Conservation (phyloP, 306 rosid genomes). For the Gastrolobium bilobum region DNA sequence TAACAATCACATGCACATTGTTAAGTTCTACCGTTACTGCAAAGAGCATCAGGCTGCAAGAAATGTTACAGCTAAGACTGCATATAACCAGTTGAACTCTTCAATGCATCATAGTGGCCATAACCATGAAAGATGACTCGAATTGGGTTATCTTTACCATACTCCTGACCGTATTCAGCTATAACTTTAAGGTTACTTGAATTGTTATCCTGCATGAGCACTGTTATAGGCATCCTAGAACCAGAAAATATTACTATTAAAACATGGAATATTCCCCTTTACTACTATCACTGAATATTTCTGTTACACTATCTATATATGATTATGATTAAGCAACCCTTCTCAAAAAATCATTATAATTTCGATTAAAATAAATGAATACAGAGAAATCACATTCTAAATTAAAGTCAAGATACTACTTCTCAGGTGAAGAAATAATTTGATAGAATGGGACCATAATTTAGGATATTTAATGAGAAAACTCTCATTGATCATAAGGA, state of each 20-base stretch:
- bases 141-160: conserved; percentile 74
- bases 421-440: too few species aligned
- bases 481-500: too few species aligned
- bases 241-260: conserved; percentile 34
- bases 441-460: too few species aligned
- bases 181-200: conserved; percentile 60
- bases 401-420: too few species aligned
- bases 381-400: too few species aligned
- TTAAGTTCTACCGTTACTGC: background rate
- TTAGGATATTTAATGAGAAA: too few species aligned
- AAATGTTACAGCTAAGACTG: conserved; percentile 42
- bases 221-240: conserved; percentile 91
- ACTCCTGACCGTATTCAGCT: conserved; percentile 88
- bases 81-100: conserved; percentile 10
- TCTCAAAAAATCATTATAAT: background rate
- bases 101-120: conserved; percentile 85
- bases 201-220: conserved; percentile 67
- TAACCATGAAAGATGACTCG: conserved; percentile 74
- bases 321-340: too few species aligned
- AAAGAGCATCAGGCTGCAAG: conserved; percentile 11
- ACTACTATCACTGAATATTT: background rate
- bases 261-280: background rate
- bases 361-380: background rate
- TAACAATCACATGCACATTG: conserved; percentile 14
- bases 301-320: background rate